phyloP scores from a whole-genome alignment of 495 filamentous ascomycete species.

The Amniculicola lignicola region DNA sequence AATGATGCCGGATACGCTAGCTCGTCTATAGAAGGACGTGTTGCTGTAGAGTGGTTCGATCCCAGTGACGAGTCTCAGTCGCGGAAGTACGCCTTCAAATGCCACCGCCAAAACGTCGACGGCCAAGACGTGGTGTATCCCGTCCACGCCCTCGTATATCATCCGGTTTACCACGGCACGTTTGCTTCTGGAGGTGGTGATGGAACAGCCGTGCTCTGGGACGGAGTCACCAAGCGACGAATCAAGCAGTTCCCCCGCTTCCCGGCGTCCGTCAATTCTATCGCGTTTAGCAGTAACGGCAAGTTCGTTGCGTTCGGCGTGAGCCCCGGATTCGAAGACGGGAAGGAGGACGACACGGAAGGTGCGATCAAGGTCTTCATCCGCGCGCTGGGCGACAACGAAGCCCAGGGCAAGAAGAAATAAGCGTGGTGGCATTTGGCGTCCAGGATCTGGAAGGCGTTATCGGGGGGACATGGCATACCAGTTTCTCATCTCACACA shows the following conservation, averaged over 20 bases:
- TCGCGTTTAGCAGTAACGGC: constrained; percentile 76
- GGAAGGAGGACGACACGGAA: constrained; percentile 63
- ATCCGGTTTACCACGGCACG: constrained; percentile 83
- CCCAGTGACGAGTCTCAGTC: constrained; percentile 77
- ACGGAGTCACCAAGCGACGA: constrained; percentile 85
- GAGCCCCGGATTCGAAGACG: constrained; percentile 90
- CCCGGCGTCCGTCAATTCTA: constrained; percentile 67
- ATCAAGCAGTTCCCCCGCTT: constrained; percentile 88
- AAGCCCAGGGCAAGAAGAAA: constrained; percentile 83
- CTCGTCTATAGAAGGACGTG: constrained; percentile 83
- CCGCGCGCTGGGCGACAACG: constrained; percentile 76
- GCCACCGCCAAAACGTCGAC: constrained; percentile 71
- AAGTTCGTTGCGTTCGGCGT: constrained; percentile 78
- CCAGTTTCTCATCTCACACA: too few relatives aligned
- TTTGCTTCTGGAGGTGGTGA: constrained; percentile 94
- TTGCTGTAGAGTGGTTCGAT: constrained; percentile 97
- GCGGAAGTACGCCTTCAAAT: constrained; percentile 97
- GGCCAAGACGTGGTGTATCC: constrained; percentile 88
- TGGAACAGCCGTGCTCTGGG: constrained; percentile 92
- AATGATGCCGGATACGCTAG: constrained; percentile 89
- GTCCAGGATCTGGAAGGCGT: too few relatives aligned
- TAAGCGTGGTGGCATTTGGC: too few relatives aligned
- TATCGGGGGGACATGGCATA: too few relatives aligned
- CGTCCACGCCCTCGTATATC: constrained; percentile 89
- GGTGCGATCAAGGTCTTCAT: constrained; percentile 72